These are phyloP conservation scores for Wickerhamomyces mucosus DNA, from an alignment of 805 yeast genomes.

Conservation along the genomic window DNA sequence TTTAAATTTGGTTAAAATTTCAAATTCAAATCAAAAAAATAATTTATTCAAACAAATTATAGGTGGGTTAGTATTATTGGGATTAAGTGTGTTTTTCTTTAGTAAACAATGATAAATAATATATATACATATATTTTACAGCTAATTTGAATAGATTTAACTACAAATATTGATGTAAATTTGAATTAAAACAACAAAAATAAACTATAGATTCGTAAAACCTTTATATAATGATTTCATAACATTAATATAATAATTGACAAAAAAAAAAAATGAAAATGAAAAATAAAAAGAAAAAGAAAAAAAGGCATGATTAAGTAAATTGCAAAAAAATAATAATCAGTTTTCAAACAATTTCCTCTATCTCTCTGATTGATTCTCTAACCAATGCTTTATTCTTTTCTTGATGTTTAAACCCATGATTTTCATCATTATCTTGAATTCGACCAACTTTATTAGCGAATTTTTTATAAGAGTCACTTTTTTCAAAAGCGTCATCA, in stretches of 20 bases:
- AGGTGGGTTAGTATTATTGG: too few species aligned
- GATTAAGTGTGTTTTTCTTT: too few species aligned
- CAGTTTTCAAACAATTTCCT: constrained; percentile 4
- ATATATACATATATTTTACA: too few species aligned
- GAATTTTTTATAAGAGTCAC: constrained; percentile 12
- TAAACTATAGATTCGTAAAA: neutral
- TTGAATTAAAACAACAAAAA: neutral
- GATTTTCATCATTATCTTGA: constrained; percentile 1
- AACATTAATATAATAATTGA: too few species aligned
- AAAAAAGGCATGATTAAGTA: too few species aligned
- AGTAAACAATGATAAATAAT: too few species aligned
- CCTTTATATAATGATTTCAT: neutral
- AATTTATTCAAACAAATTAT: too few species aligned
- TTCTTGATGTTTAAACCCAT: constrained; percentile 1
- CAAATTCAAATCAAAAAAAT: too few species aligned
- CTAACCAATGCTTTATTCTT: constrained; percentile 4
- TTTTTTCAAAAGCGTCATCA: constrained; percentile 18
- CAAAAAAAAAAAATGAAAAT: neutral
- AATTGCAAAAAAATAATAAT: neutral
- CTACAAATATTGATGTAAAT: too few species aligned
- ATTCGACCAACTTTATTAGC: constrained; percentile 16
- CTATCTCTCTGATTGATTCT: constrained; percentile 8
- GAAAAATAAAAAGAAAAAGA: neutral
- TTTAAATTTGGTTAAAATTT: too few species aligned
- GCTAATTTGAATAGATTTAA: too few species aligned